Evolutionary conservation across 306 rosid genomes (phyloP), one percentile per base, ranked within the genome.

Genomic region (Prunus davidiana): DNA sequence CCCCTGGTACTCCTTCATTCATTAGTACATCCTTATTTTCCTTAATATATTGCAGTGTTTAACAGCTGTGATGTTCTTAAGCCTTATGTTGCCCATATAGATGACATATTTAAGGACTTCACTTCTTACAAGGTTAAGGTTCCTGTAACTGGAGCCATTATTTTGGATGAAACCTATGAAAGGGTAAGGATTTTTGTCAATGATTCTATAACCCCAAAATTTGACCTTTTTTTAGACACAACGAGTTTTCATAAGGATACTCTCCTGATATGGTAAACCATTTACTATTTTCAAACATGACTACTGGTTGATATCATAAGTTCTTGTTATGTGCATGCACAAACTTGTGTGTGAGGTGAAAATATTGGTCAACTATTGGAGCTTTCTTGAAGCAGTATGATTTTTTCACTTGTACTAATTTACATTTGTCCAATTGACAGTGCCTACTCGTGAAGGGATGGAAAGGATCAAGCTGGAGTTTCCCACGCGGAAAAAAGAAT

Each of bases 391-490:
- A 73, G n/a, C 20, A 16, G 18, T 38, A 7, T 38, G 77, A 32
- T 22, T 25, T 60, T 12, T 25, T 3, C 1, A 7, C 58, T 49
- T 25, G 68, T 27, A 9, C 74, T 19, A 15, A 25, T 25, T 76
- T 67, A 54, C 63, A 73, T 71, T 82, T 69, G 65, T 78, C 50
- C 87, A 56, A 77, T 86, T 77, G 63, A 47, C 86, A 95, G 98
- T 95, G 98, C 86, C 46, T 95, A 76, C 92, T 95, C 74, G 98
- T 95, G 77, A 95, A 95, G 87, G 98, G 98, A 72, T 95, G 98
- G 98, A 95, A 95, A 87, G 98, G 98, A 69, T 83, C 98, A 82
- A 95, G 98, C 83, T 95, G 98, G 98, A 92, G 98, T 87, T 95
- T 95, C 77, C 98, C 98, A 24, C 98, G 98, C 62, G 98, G 98